Base-by-base conservation (phyloP, 2,329 filamentous ascomycete species). In the Fusarium virguliforme region DNA sequence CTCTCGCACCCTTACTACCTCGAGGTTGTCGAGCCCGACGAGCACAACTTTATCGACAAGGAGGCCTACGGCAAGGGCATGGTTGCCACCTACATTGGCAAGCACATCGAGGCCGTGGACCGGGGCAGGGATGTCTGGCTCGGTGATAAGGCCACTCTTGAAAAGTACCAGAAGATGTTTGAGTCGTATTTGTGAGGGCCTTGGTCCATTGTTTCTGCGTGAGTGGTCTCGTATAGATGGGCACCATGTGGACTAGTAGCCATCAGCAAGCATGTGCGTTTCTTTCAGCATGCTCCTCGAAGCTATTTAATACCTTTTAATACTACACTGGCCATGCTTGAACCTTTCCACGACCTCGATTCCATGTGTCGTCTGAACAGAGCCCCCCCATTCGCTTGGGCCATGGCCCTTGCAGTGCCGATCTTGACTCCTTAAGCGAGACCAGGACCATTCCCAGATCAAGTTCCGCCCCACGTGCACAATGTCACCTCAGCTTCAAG, bases 31-130 rank as follows among this genome's bases (percentile, higher is more conserved):
- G 76, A 77, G 48, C 77, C 76, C 0, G 77, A 79, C 48, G 77
- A 79, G 67, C 70, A 68, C 38, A 60, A 70, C 4, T 78, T 79
- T 7, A 77, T 79, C 12, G 77, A 79, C 15, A 78, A 78, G 61
- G 41, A 59, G 4, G 76, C 77, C 22, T 68, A 73, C 38, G 73
- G 74, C 3, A 61, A 58, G 5, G 77, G 76, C 1, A 77, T 77
- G 75, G 77, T 79, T 0, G 77, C 77, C 1, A 77, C 72, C 0
- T 78, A 70, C 12, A 59, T 77, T 10, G 76, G 77, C 3, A 63
- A 58, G 12, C 59, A 77, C 9, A 55, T 79, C 3, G 76, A 77
- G 56, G 74, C 71, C 3, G 69, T 79, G 0, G 68, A 78, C 10
- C 46, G 55, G 26, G 66, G 43, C 0, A 64, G 59, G n/a, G 74